Conservation (phyloP, 2,329 filamentous ascomycete genomes). For the Phialophora tarda region DNA sequence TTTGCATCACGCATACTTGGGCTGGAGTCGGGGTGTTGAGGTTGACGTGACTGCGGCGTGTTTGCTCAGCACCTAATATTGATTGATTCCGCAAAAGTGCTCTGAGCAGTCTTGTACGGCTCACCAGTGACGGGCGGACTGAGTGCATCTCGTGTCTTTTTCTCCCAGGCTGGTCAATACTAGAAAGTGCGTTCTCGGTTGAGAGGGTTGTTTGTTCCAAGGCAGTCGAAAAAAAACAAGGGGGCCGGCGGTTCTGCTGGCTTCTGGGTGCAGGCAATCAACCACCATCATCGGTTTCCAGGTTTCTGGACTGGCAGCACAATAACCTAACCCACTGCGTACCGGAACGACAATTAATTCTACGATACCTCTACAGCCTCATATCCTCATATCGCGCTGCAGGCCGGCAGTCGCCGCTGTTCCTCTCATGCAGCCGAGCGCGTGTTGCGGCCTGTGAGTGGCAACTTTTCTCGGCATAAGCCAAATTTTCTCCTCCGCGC, state of each 20-base stretch:
- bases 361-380: constrained; percentile 23
- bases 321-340: constrained; percentile 9
- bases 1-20: constrained; percentile 31
- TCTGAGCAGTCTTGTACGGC: constrained; percentile 26
- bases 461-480: constrained; percentile 34
- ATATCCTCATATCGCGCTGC: constrained; percentile 17
- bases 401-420: constrained; percentile 20
- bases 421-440: constrained; percentile 30
- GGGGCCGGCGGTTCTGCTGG: constrained; percentile 9
- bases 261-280: constrained; percentile 10
- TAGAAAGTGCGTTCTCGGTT: constrained; percentile 23
- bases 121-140: constrained; percentile 30
- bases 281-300: constrained; percentile 11
- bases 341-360: constrained; percentile 25
- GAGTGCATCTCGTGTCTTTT: constrained; percentile 31
- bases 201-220: constrained; percentile 15
- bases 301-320: constrained; percentile 13
- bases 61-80: constrained; percentile 37
- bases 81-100: constrained; percentile 24
- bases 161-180: constrained; percentile 31
- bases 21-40: constrained; percentile 38
- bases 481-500: constrained; percentile 19
- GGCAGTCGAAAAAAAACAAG: background rate
- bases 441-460: constrained; percentile 35
- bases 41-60: constrained; percentile 39